A percentile compares a stretch with the other conserved stretches of the same genome.
phyloP scores from a whole-genome alignment of 78 protist species.

The Chrysochromulina tobinii region DNA sequence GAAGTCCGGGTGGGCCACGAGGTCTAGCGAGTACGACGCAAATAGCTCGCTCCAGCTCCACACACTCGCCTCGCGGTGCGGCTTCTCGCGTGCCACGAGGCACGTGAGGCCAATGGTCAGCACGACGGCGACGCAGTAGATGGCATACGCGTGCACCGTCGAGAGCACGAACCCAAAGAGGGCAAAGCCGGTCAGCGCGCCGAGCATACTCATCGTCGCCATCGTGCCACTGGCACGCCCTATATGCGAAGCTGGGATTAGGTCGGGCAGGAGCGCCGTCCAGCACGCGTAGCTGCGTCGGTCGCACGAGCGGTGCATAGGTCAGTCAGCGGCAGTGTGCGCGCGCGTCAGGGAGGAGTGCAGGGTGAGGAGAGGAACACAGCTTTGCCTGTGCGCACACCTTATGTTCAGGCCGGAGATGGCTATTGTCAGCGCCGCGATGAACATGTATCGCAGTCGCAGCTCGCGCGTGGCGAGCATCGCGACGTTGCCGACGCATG shows the following conservation, averaged over 20 bases:
- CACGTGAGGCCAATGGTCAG: not conserved
- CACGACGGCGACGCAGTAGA: not conserved
- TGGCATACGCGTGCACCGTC: not conserved
- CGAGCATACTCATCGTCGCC: slow-evolving; percentile 18
- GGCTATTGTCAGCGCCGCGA: not conserved
- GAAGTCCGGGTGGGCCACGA: slow-evolving; percentile 25
- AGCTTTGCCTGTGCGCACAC: not conserved
- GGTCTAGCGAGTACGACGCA: slow-evolving; percentile 20
- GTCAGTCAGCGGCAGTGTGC: not conserved
- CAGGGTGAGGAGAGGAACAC: not conserved
- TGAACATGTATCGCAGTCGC: not conserved
- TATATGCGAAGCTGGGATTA: not conserved
- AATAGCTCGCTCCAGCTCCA: not conserved
- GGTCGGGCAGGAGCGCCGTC: slow-evolving; percentile 40
- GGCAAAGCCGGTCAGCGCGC: not conserved
- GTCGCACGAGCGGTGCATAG: not conserved
- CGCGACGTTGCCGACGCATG: not conserved
- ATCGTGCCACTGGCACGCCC: not conserved
- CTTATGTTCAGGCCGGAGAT: not conserved
- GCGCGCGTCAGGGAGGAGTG: not conserved
- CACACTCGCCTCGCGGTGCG: not conserved
- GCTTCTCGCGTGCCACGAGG: not conserved
- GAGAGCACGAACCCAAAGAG: not conserved
- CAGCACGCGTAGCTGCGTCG: slow-evolving; percentile 2
- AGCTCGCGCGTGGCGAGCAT: not conserved